Base-by-base conservation (phyloP, 2,329 filamentous ascomycete genomes). In the Penicillium sp. region DNA sequence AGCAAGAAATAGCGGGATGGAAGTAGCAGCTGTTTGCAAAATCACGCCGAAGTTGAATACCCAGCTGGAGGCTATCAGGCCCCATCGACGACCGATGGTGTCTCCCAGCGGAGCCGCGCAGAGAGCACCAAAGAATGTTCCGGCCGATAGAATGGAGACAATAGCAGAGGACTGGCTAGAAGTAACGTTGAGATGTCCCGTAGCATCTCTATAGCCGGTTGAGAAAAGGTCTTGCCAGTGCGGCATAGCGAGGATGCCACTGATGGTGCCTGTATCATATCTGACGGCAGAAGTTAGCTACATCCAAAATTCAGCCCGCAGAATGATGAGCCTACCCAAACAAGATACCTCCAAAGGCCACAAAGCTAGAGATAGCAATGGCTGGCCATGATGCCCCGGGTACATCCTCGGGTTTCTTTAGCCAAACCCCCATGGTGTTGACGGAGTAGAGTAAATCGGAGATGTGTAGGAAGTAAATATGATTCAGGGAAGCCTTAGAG, bases 101-200 rank as follows among this genome's bases (percentile, higher is more conserved):
- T 76, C 74, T 2, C 72, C 74, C 24, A 75, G 48, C 5, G 63
- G 69, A 18, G 72, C 74, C n/a, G 73, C 72, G 24, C 59, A 63
- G 14, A 75, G 72, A 40, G 87, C 83, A 58, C 86, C 87, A 24
- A 87, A 71, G 76, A 85, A 89, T 0, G 87, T 89, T 34, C 88
- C 88, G 51, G 81, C 87, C 22, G 87, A 84, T 85, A 90, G 58
- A 5, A 65, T 53, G 38, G 61, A 64, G 18, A 65, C 63, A 26
- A 65, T 63, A 56, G 63, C 62, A 11, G 61, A 63, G 5, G 62
- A 65, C 42, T 65, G 59, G 57, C 90, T 86, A 16, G 26, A 32
- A 11, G 44, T 46, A 14, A 40, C 7, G 38, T 40, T 40, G 11
- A 49, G 34, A 18, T 24, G 32, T 1, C 20, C 35, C 6, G 46